A percentile compares a stretch with the other conserved stretches of the same genome.
These are phyloP conservation scores for Hymenotorrendiella dingleyae DNA, from an alignment of 2,329 filamentous ascomycete genomes.

Conservation along the genomic window DNA sequence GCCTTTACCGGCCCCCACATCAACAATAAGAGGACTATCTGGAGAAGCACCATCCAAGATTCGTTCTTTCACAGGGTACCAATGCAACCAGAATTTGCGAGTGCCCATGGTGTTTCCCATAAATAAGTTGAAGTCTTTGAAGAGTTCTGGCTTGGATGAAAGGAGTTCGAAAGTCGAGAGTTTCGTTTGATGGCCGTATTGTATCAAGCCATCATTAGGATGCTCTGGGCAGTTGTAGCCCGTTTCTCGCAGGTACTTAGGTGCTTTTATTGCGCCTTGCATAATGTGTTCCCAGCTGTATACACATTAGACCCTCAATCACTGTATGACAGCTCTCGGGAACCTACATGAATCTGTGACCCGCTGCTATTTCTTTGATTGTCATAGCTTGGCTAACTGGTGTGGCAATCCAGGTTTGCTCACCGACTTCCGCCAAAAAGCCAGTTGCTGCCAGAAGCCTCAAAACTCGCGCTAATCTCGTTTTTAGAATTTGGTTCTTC, in stretches of 20 bases:
- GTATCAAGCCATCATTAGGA: conserved; percentile 5
- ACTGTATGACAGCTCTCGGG: too few relatives aligned
- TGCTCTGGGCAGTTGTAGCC: conserved; percentile 5
- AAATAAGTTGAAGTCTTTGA: conserved; percentile 7
- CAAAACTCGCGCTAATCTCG: conserved; percentile 7
- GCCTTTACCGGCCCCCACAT: conserved; percentile 12
- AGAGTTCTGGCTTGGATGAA: conserved; percentile 1
- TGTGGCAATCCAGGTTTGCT: conserved; percentile 5
- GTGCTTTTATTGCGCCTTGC: background rate
- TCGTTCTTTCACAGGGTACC: conserved; percentile 6
- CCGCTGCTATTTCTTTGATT: background rate
- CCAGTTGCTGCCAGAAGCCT: conserved; percentile 3
- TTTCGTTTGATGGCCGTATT: conserved; percentile 10
- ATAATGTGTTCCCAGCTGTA: background rate
- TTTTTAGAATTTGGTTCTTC: background rate
- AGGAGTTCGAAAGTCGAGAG: conserved; percentile 5
- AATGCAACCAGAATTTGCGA: conserved; percentile 5
- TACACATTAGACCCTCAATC: too few relatives aligned
- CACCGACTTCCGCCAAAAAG: conserved; percentile 2
- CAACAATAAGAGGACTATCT: conserved; percentile 6
- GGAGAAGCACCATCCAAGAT: conserved; percentile 4
- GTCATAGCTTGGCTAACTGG: conserved; percentile 1
- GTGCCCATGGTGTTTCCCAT: conserved; percentile 8
- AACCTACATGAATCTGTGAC: conserved; percentile 6
- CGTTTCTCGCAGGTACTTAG: conserved; percentile 8